Conservation (phyloP, 108 stramenopile genomes). For the Nitzschia palea region DNA sequence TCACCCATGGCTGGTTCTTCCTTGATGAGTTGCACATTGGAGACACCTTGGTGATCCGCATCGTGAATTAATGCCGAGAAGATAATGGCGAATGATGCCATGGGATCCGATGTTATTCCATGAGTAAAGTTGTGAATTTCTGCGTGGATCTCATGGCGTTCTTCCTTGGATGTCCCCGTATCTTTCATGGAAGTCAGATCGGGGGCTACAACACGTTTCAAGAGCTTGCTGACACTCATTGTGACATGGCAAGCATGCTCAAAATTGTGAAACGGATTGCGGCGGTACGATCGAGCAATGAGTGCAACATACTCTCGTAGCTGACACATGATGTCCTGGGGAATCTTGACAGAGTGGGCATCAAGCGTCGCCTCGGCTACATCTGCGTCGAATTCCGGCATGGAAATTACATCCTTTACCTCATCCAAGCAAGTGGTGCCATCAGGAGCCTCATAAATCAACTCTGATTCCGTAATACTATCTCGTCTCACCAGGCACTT, state of each 20-base stretch:
- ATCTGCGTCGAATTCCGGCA: constrained; percentile 13
- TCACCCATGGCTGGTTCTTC: constrained; percentile 37
- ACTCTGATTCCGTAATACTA: neutral
- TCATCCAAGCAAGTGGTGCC: constrained; percentile 12
- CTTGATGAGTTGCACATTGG: constrained; percentile 32
- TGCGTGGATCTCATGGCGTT: constrained; percentile 3
- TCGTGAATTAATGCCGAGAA: constrained; percentile 21
- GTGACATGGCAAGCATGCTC: constrained; percentile 44
- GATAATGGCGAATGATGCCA: constrained; percentile 13
- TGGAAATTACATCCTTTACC: constrained; percentile 10
- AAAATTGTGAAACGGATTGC: constrained; percentile 51
- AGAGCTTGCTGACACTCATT: constrained; percentile 43
- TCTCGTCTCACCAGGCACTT: neutral
- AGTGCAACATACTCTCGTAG: constrained; percentile 24
- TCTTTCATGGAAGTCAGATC: neutral
- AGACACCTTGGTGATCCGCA: constrained; percentile 23
- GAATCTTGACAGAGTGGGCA: neutral
- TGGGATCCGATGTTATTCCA: constrained; percentile 22
- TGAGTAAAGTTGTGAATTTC: constrained; percentile 23
- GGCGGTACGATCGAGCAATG: constrained; percentile 33
- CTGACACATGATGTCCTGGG: neutral
- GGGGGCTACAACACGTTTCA: constrained; percentile 23
- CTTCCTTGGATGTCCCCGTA: neutral
- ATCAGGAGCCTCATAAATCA: neutral
- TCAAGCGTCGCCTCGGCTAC: neutral